A percentile compares a stretch with the other conserved stretches of the same genome.
phyloP scores from a whole-genome alignment of 2,329 filamentous ascomycete genomes.

The Incumbomyces lentus region DNA sequence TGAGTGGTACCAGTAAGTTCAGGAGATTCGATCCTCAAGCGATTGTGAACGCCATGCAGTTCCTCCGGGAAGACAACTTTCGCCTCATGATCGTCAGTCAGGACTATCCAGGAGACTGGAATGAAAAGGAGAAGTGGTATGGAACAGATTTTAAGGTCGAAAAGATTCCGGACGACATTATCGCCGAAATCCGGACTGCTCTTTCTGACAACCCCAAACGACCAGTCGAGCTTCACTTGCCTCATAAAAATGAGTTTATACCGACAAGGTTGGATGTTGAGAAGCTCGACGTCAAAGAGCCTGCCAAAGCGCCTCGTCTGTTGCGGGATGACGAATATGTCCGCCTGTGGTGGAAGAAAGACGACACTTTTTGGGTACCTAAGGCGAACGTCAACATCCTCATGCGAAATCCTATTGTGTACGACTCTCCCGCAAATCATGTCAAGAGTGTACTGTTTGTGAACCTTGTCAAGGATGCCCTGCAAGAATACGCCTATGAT shows the following conservation, averaged over 20 bases:
- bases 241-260: slow-evolving; percentile 91
- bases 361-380: slow-evolving; percentile 96
- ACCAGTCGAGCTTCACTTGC: slow-evolving; percentile 66
- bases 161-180: slow-evolving; percentile 64
- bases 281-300: slow-evolving; percentile 76
- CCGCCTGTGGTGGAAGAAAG: slow-evolving; percentile 94
- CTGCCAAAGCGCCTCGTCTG: slow-evolving; percentile 63
- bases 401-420: slow-evolving; percentile 68
- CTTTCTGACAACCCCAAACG: slow-evolving; percentile 49
- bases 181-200: slow-evolving; percentile 59
- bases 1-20: slow-evolving; percentile 68
- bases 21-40: slow-evolving; percentile 68
- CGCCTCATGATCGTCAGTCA: slow-evolving; percentile 73
- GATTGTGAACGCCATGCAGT: slow-evolving; percentile 64
- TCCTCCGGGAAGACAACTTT: slow-evolving; percentile 79
- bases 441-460: slow-evolving; percentile 73
- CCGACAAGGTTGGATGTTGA: slow-evolving; percentile 88
- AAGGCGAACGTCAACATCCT: slow-evolving; percentile 80
- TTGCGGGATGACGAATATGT: slow-evolving; percentile 74
- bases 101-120: slow-evolving; percentile 72
- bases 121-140: slow-evolving; percentile 92
- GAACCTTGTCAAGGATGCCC: slow-evolving; percentile 74
- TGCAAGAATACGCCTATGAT: slow-evolving; percentile 92
- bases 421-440: slow-evolving; percentile 64
- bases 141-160: slow-evolving; percentile 86